Percentiles rank a stretch among this genome's conserved stretches.
Conservation (phyloP, 2,329 filamentous ascomycete species). For the Tolypocladium endophyticum region DNA sequence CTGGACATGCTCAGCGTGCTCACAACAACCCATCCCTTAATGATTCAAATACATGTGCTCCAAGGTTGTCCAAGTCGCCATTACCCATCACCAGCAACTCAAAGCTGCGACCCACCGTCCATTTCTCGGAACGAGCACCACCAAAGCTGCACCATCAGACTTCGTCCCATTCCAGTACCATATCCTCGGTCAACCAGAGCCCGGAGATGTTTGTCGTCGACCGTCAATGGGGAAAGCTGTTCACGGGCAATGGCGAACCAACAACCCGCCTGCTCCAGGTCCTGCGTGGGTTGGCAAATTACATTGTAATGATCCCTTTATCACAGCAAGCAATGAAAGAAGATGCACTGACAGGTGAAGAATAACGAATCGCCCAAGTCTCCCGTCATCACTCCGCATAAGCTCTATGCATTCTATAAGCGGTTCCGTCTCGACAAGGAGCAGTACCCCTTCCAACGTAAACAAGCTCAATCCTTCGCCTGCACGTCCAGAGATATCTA, state of each 20-base stretch:
- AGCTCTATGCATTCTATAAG: constrained; percentile 65
- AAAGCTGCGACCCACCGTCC: constrained; percentile 15
- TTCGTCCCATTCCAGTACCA: background rate
- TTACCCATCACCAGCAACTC: constrained; percentile 4
- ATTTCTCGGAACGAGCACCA: constrained; percentile 18
- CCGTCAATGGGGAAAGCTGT: constrained; percentile 66
- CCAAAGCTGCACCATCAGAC: constrained; percentile 13
- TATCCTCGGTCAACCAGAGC: constrained; percentile 1
- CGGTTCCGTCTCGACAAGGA: constrained; percentile 55
- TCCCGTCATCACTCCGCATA: constrained; percentile 63
- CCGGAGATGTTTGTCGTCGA: constrained; percentile 39
- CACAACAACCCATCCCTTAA: background rate
- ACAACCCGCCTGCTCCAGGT: constrained; percentile 61
- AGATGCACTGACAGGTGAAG: background rate
- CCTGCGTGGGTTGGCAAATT: constrained; percentile 60
- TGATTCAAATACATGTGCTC: too few species aligned
- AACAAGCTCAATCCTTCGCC: constrained; percentile 11
- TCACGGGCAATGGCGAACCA: constrained; percentile 55
- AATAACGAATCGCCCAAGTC: constrained; percentile 21
- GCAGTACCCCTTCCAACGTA: constrained; percentile 57
- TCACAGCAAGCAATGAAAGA: background rate
- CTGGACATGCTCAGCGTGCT: background rate
- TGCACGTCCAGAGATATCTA: constrained; percentile 4
- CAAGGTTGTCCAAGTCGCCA: background rate
- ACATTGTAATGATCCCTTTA: constrained; percentile 47